Conservation (phyloP, 2,329 filamentous ascomycete genomes). For the Ceratocystis albifundus region DNA sequence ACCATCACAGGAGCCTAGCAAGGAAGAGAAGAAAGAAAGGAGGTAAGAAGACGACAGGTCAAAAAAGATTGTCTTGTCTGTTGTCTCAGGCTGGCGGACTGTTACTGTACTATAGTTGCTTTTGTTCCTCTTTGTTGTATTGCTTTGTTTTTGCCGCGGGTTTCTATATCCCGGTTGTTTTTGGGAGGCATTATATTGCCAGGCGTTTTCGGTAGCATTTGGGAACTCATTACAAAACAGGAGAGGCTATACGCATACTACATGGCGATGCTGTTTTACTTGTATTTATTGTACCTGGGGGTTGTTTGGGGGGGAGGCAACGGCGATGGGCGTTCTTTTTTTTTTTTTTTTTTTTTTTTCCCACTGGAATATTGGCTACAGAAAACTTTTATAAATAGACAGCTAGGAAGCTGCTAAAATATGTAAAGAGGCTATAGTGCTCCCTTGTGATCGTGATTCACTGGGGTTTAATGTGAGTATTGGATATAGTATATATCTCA, state of each 20-base stretch:
- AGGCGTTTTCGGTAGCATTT: conserved; percentile 1
- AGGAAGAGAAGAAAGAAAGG: background rate
- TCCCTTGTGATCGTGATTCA: background rate
- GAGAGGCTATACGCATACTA: background rate
- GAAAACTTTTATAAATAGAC: background rate
- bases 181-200: background rate
- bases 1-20: background rate
- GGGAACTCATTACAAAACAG: background rate
- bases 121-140: conserved; percentile 1
- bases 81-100: background rate
- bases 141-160: background rate
- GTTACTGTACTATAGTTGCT: conserved; percentile 4
- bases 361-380: background rate
- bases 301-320: background rate
- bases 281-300: background rate
- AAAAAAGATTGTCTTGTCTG: background rate
- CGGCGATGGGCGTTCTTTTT: background rate
- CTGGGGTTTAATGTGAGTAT: background rate
- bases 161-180: background rate
- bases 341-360: too few relatives aligned
- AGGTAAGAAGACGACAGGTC: background rate
- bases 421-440: background rate
- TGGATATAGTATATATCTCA: too few relatives aligned
- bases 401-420: background rate
- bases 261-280: background rate